Evolutionary conservation across 768 basidiomycete species (phyloP), one percentile per base, ranked within the genome.

Genomic region (Mrakia blollopis): DNA sequence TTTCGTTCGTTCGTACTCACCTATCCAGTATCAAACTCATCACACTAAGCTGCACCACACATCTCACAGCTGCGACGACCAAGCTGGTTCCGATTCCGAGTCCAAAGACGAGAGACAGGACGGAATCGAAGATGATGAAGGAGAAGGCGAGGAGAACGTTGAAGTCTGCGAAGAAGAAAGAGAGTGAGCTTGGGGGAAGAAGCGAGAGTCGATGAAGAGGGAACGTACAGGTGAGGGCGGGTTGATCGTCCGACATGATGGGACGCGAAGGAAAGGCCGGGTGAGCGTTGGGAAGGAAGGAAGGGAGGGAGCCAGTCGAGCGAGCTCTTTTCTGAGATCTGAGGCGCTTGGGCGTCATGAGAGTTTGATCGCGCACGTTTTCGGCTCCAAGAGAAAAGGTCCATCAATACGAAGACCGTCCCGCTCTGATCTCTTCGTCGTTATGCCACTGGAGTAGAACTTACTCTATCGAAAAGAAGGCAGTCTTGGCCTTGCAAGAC

Each of bases 131-230:
- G 54, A 89, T 81, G 81, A 95, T 88, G 83, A 95, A 94, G 3
- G 87, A 83, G 80, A 94, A 87, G 0, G 89, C 91, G 75, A 94
- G 86, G 39, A 85, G 87, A 73, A 95, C 91, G 81, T 94, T 92
- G n/a, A 83, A 77, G 57, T 78, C 76, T 78, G 62, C 10, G 7
- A 61, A 61, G 23, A 14, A 32, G 60, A n/a, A 32, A 61, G 13
- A 14, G 30, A 16, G 30, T n/a, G 6, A 61, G 25, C n/a, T n/a
- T 14, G 5, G 60, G 1, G 32, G 14, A 14, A 2, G 35, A 37
- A 18, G 0, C 28, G 30, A 18, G 32, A 35, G 6, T n/a, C 28
- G 30, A 35, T 3, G 14, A 35, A 39, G 18, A 18, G 0, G 18
- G 63, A 32, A 8, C 63, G 28, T 30, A 65, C 63, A 68, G 25